phyloP scores from a whole-genome alignment of 1,284 basidiomycete species.

The Peniophora sp. region DNA sequence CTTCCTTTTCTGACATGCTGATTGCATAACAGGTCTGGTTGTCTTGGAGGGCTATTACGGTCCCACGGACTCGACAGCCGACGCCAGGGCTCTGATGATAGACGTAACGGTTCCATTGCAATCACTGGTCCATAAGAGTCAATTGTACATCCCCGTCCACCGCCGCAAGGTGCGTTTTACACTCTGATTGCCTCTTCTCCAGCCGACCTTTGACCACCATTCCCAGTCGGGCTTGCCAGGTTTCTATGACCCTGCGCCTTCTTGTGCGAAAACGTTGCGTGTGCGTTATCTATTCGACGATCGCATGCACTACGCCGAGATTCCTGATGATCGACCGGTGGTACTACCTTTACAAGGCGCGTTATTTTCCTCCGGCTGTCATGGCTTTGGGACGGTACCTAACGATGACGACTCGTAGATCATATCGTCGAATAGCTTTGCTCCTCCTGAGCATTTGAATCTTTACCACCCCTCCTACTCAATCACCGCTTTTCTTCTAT shows the following conservation, averaged over 20 bases:
- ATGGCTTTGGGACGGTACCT: too few species aligned
- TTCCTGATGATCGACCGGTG: slow-evolving; percentile 63
- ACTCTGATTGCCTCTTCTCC: not conserved
- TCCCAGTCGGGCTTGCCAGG: slow-evolving; percentile 59
- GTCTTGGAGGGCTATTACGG: slow-evolving; percentile 70
- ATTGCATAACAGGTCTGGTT: slow-evolving; percentile 48
- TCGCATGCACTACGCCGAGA: slow-evolving; percentile 65
- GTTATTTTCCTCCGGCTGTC: slow-evolving; percentile 19
- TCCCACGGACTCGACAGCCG: slow-evolving; percentile 41
- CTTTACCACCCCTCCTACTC: too few species aligned
- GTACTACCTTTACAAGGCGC: slow-evolving; percentile 73
- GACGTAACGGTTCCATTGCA: slow-evolving; percentile 80
- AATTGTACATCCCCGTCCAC: slow-evolving; percentile 73
- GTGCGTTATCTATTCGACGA: slow-evolving; percentile 77
- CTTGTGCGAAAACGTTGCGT: slow-evolving; percentile 55
- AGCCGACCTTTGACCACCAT: not conserved
- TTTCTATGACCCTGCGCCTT: slow-evolving; percentile 71
- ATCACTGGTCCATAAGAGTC: slow-evolving; percentile 72
- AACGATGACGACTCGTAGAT: too few species aligned
- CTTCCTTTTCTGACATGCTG: slow-evolving; percentile 3
- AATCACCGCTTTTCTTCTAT: too few species aligned
- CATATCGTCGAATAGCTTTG: too few species aligned
- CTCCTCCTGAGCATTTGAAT: too few species aligned
- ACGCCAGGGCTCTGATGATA: slow-evolving; percentile 46
- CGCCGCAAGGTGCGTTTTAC: slow-evolving; percentile 47